Percentiles rank a stretch among this genome's conserved stretches.
These are phyloP conservation scores for Nicotiana obtusifolia DNA, from an alignment of 257 asterid genomes.

Conservation along the genomic window DNA sequence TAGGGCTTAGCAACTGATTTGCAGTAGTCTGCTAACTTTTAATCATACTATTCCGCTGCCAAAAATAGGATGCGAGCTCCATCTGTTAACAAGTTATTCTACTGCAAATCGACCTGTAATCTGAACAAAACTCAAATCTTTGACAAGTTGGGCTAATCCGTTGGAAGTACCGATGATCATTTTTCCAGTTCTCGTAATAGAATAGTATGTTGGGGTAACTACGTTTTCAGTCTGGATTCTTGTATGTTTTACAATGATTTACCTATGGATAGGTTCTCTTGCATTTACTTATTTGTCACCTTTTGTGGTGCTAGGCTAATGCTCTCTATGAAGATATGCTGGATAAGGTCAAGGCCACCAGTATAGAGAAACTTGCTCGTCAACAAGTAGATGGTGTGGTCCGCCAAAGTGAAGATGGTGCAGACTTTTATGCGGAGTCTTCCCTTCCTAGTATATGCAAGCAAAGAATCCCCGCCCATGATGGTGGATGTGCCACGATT, in stretches of 20 bases:
- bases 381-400: slow-evolving; percentile 91
- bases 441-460: slow-evolving; percentile 69
- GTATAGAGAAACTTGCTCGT: slow-evolving; percentile 65
- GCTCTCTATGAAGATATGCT: slow-evolving; percentile 66
- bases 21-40: not conserved
- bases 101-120: not conserved
- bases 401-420: slow-evolving; percentile 88
- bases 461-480: slow-evolving; percentile 87
- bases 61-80: not conserved
- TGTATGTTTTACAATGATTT: not conserved
- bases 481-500: slow-evolving; percentile 75
- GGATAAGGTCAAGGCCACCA: slow-evolving; percentile 47
- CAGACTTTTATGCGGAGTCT: slow-evolving; percentile 71
- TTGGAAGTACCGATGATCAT: not conserved
- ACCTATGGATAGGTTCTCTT: not conserved
- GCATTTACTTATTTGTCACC: not conserved
- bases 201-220: not conserved
- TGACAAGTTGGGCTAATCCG: not conserved
- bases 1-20: not conserved
- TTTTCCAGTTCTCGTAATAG: not conserved
- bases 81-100: not conserved
- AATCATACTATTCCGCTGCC: not conserved
- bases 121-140: not conserved
- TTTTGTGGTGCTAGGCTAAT: slow-evolving; percentile 50
- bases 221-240: not conserved